These are phyloP conservation scores for Neovahlkampfia damariscottae DNA, from an alignment of 78 protist genomes.

Conservation along the genomic window DNA sequence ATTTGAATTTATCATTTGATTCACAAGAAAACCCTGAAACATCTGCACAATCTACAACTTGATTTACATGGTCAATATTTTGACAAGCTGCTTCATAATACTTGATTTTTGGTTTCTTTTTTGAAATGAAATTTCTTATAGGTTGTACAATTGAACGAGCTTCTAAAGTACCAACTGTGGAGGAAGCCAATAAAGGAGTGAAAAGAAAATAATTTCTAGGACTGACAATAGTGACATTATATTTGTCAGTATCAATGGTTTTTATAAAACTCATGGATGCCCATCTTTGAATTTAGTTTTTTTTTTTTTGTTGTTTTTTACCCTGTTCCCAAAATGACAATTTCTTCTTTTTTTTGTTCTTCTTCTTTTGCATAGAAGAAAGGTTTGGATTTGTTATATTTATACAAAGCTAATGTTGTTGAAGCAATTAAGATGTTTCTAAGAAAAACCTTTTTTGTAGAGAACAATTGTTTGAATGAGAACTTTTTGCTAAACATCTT, in stretches of 20 bases:
- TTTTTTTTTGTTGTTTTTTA: no score
- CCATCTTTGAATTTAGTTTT: no score
- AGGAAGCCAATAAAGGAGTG: constrained; percentile 41
- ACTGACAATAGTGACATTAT: constrained; percentile 20
- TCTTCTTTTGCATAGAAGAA: no score
- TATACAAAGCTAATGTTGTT: no score
- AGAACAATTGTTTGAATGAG: no score
- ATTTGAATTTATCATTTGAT: neutral
- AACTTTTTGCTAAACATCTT: no score
- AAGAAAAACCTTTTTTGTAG: no score
- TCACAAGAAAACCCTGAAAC: neutral
- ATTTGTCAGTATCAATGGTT: constrained; percentile 1
- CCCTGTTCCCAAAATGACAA: no score
- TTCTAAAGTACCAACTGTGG: constrained; percentile 48
- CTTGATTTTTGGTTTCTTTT: neutral
- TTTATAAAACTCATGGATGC: constrained; percentile 14
- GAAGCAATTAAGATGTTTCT: no score
- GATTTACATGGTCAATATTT: neutral
- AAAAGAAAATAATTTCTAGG: constrained; percentile 41
- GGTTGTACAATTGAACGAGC: constrained; percentile 34
- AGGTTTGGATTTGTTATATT: no score
- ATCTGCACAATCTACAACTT: neutral
- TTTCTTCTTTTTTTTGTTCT: no score
- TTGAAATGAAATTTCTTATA: constrained; percentile 8
- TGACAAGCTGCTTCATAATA: constrained; percentile 35